Conservation (phyloP, 2,329 filamentous ascomycete species). For the Aspergillaceae sp. region DNA sequence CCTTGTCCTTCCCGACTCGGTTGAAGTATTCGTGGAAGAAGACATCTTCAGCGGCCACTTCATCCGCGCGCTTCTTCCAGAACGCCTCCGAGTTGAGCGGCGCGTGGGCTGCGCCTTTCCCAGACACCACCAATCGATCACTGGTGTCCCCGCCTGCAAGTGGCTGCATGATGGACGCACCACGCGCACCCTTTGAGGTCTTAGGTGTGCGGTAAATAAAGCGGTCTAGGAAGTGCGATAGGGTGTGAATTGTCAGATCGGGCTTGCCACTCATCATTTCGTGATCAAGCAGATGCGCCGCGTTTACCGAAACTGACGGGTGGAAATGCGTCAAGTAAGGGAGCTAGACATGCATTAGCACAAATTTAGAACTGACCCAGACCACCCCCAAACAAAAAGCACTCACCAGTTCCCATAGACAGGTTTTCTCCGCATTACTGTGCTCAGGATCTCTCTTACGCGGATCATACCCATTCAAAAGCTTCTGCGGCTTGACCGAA, state of each 20-base stretch:
- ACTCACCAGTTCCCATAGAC: conserved; percentile 80
- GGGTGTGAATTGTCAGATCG: conserved; percentile 77
- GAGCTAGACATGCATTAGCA: conserved; percentile 26
- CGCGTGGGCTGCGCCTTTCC: conserved; percentile 52
- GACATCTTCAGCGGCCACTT: conserved; percentile 82
- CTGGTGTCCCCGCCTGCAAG: conserved; percentile 56
- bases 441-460: conserved; percentile 86
- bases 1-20: conserved; percentile 56
- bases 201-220: conserved; percentile 98
- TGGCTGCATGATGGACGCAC: conserved; percentile 94
- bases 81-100: conserved; percentile 81
- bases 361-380: no score
- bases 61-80: conserved; percentile 81
- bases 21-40: conserved; percentile 99
- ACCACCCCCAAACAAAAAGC: not conserved
- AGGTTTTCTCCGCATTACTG: conserved; percentile 85
- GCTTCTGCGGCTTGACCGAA: conserved; percentile 25
- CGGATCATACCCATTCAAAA: conserved; percentile 59
- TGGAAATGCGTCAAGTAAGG: conserved; percentile 80
- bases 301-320: conserved; percentile 81
- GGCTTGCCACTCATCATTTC: conserved; percentile 74
- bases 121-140: conserved; percentile 52
- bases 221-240: conserved; percentile 93
- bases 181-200: conserved; percentile 54
- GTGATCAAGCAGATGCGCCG: conserved; percentile 59